A percentile compares a stretch with the other conserved stretches of the same genome.
Conservation (phyloP, 768 basidiomycete species). For the Hypsizygus marmoreus region DNA sequence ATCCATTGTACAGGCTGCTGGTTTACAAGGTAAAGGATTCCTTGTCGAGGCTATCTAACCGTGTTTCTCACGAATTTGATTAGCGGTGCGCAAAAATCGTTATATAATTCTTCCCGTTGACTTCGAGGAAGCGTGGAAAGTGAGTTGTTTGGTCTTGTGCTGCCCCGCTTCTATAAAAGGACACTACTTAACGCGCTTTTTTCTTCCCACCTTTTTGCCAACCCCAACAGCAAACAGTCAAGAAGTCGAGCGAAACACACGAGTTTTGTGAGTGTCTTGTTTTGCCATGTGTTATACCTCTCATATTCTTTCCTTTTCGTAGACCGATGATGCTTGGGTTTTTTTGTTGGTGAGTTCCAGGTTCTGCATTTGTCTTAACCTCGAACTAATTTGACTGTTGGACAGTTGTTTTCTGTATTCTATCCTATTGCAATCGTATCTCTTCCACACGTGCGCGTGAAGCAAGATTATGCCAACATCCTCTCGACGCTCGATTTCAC, state of each 20-base stretch:
- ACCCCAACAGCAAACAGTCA: slow-evolving; percentile 87
- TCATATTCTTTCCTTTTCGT: slow-evolving; percentile 6
- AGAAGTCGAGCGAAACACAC: slow-evolving; percentile 92
- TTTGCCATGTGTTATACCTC: slow-evolving; percentile 12
- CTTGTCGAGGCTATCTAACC: background rate
- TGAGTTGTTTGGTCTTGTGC: slow-evolving; percentile 68
- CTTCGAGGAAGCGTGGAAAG: slow-evolving; percentile 99
- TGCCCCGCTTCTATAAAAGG: slow-evolving; percentile 26
- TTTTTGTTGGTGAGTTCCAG: slow-evolving; percentile 23
- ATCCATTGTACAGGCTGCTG: slow-evolving; percentile 95
- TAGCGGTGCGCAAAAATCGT: slow-evolving; percentile 96
- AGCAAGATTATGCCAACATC: background rate
- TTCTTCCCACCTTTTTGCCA: slow-evolving; percentile 34
- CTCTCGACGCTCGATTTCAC: slow-evolving; percentile 66
- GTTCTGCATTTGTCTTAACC: background rate
- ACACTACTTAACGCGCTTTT: slow-evolving; percentile 32
- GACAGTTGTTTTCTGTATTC: slow-evolving; percentile 18
- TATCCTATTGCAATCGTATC: slow-evolving; percentile 17
- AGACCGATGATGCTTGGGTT: slow-evolving; percentile 40
- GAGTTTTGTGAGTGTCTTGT: slow-evolving; percentile 79
- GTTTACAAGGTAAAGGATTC: slow-evolving; percentile 80
- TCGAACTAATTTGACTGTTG: background rate
- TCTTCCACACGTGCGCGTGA: slow-evolving; percentile 5
- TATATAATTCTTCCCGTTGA: slow-evolving; percentile 96
- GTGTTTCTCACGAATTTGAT: slow-evolving; percentile 8